Conservation (phyloP, 495 filamentous ascomycete genomes). For the Penicillium robsamsonii region DNA sequence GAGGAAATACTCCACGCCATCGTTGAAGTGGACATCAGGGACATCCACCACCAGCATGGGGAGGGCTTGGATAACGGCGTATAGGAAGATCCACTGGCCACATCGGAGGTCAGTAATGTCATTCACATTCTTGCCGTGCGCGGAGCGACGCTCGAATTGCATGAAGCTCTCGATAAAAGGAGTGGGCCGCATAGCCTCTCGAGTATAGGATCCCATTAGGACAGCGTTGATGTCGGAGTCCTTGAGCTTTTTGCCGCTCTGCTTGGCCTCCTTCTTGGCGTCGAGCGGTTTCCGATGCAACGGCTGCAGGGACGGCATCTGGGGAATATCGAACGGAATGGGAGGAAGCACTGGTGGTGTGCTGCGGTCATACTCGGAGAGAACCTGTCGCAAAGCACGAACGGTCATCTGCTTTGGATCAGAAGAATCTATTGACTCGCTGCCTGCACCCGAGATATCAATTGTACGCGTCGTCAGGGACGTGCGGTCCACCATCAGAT, state of each 20-base stretch:
- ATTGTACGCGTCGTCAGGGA: constrained; percentile 52
- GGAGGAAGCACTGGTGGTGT: constrained; percentile 87
- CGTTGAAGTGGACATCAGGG: constrained; percentile 68
- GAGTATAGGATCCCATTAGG: constrained; percentile 72
- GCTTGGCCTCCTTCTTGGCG: constrained; percentile 66
- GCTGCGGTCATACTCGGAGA: constrained; percentile 83
- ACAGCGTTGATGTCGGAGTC: constrained; percentile 72
- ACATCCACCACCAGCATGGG: constrained; percentile 90
- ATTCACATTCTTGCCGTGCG: constrained; percentile 64
- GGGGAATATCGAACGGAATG: constrained; percentile 86
- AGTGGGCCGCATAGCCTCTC: constrained; percentile 60
- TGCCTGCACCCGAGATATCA: constrained; percentile 38
- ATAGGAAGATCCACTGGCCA: constrained; percentile 94
- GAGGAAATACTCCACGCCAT: constrained; percentile 95
- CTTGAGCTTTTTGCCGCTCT: constrained; percentile 66
- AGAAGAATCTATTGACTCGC: constrained; percentile 17
- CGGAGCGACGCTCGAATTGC: constrained; percentile 76
- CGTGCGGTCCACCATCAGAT: constrained; percentile 77
- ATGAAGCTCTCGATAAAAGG: constrained; percentile 77
- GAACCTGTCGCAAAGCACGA: constrained; percentile 65
- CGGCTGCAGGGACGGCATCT: constrained; percentile 65
- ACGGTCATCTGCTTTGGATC: constrained; percentile 45
- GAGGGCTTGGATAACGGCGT: constrained; percentile 83
- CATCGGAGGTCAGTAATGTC: constrained; percentile 75
- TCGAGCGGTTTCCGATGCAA: constrained; percentile 60